These are phyloP conservation scores for Trichoderma hamatum DNA, from an alignment of 2,329 filamentous ascomycete species.

Conservation along the genomic window DNA sequence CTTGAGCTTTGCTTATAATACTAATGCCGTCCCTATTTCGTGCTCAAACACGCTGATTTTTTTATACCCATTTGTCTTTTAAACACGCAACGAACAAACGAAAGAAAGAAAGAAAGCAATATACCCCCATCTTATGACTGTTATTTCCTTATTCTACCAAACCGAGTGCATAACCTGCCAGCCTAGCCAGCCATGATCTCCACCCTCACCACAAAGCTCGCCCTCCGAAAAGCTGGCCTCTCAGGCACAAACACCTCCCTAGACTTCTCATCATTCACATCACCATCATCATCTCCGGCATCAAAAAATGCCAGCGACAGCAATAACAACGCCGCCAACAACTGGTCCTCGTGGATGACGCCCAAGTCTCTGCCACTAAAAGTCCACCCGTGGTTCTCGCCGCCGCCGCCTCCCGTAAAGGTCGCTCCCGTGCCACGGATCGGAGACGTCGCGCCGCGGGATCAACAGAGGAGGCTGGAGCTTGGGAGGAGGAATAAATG, in stretches of 20 bases:
- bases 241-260: constrained; percentile 55
- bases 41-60: not conserved
- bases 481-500: constrained; percentile 50
- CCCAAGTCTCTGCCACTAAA: constrained; percentile 54
- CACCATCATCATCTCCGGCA: constrained; percentile 24
- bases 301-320: constrained; percentile 27
- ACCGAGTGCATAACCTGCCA: not conserved
- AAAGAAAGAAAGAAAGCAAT: not conserved
- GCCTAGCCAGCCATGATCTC: constrained; percentile 51
- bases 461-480: constrained; percentile 49
- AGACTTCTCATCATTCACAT: constrained; percentile 40
- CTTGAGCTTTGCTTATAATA: not conserved
- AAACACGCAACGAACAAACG: not conserved
- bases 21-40: not conserved
- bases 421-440: constrained; percentile 50
- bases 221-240: constrained; percentile 59
- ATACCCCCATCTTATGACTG: not conserved
- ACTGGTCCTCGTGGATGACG: constrained; percentile 51
- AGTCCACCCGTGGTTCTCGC: constrained; percentile 57
- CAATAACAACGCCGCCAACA: constrained; percentile 1
- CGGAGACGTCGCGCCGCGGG: constrained; percentile 53
- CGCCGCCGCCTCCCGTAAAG: constrained; percentile 53
- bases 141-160: not conserved
- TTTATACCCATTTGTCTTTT: not conserved
- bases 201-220: constrained; percentile 60